Evolutionary conservation across 2,329 filamentous ascomycete genomes (phyloP).

Genomic region (Aspergillus candidus): DNA sequence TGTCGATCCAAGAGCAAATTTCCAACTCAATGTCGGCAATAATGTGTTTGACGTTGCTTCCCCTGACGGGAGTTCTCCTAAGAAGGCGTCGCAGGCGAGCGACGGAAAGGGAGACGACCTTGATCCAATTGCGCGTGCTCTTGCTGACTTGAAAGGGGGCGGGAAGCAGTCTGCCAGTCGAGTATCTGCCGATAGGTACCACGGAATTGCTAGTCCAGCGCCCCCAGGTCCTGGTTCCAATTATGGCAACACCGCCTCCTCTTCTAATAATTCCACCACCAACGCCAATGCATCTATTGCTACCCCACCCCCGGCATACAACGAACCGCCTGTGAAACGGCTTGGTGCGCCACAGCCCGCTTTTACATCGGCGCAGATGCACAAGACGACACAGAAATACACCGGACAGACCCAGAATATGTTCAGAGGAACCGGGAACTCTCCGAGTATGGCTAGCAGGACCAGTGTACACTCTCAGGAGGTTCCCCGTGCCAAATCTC

Average conservation of each 20-base stretch:
- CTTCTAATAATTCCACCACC: too few species aligned
- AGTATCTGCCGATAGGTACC: slow-evolving; percentile 93
- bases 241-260: slow-evolving; percentile 16
- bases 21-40: slow-evolving; percentile 89
- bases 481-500: slow-evolving; percentile 53
- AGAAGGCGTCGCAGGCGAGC: slow-evolving; percentile 32
- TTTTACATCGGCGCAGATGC: slow-evolving; percentile 90
- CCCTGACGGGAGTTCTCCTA: slow-evolving; percentile 57
- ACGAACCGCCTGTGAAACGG: slow-evolving; percentile 64
- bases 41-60: slow-evolving; percentile 92
- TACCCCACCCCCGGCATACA: slow-evolving; percentile 83
- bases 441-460: slow-evolving; percentile 55
- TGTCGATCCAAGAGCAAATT: slow-evolving; percentile 84
- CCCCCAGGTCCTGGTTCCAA: slow-evolving; percentile 41
- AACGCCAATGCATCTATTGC: slow-evolving; percentile 19
- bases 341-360: slow-evolving; percentile 86
- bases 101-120: slow-evolving; percentile 53
- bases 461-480: slow-evolving; percentile 45
- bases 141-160: slow-evolving; percentile 87
- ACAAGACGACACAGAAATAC: slow-evolving; percentile 86
- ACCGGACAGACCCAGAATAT: slow-evolving; percentile 75
- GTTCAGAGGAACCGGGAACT: slow-evolving; percentile 48
- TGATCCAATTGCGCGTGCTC: slow-evolving; percentile 85
- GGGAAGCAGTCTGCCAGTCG: slow-evolving; percentile 72
- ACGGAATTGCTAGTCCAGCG: slow-evolving; percentile 81